Evolutionary conservation across 2,329 filamentous ascomycete species (phyloP).

Genomic region (Orbilia javanica): DNA sequence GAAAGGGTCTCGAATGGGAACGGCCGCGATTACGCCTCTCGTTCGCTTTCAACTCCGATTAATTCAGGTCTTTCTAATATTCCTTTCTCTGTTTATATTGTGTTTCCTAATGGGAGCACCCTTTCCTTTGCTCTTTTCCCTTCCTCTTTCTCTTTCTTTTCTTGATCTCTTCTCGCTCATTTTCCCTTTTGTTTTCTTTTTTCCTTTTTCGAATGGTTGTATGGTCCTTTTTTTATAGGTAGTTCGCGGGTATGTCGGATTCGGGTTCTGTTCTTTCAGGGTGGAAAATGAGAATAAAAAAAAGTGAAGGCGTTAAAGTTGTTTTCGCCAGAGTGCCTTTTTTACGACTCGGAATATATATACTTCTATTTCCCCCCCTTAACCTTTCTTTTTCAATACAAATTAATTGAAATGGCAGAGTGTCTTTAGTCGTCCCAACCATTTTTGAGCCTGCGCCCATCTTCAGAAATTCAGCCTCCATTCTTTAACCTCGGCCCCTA

Average conservation of each 20-base stretch:
- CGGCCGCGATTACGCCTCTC: conserved; percentile 5
- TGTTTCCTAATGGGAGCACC: background rate
- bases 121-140: background rate
- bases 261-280: conserved; percentile 29
- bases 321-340: conserved; percentile 23
- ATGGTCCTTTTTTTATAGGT: conserved; percentile 58
- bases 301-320: conserved; percentile 32
- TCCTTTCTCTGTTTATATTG: conserved; percentile 31
- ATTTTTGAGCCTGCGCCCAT: background rate
- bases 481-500: conserved; percentile 4
- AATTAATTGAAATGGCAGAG: too few species aligned
- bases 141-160: conserved; percentile 31
- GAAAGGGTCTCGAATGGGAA: background rate
- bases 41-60: conserved; percentile 38
- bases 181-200: too few species aligned
- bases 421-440: background rate
- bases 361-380: too few species aligned
- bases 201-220: conserved; percentile 29
- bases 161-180: conserved; percentile 34
- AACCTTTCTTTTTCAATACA: background rate
- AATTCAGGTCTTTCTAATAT: conserved; percentile 15
- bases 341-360: conserved; percentile 11
- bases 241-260: conserved; percentile 52
- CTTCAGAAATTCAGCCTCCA: too few species aligned
- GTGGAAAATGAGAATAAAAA: conserved; percentile 23